A percentile compares a stretch with the other conserved stretches of the same genome.
phyloP scores from a whole-genome alignment of 495 filamentous ascomycete genomes.

The Podospora comata region DNA sequence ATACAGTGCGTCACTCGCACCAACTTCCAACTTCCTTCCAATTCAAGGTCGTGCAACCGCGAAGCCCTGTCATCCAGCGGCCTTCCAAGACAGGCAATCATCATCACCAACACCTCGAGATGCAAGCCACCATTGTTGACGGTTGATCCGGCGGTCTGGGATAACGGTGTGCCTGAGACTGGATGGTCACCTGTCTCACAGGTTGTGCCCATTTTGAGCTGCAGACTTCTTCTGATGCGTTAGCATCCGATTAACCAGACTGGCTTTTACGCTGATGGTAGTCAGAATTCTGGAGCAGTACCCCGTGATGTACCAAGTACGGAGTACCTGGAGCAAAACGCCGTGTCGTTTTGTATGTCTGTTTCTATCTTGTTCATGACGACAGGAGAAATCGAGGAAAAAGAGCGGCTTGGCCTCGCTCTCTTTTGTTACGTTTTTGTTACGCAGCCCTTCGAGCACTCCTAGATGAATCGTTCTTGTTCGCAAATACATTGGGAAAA shows the following conservation, averaged over 20 bases:
- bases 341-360: no score
- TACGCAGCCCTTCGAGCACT: no score
- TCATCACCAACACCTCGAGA: neutral
- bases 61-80: neutral
- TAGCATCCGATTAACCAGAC: neutral
- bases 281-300: neutral
- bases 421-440: neutral
- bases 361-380: no score
- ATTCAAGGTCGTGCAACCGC: neutral
- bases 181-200: neutral
- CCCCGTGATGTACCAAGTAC: neutral
- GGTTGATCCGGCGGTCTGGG: neutral
- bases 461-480: neutral
- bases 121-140: constrained; percentile 6
- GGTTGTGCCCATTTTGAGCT: neutral
- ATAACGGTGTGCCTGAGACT: neutral
- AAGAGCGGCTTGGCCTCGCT: neutral
- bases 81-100: constrained; percentile 1
- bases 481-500: neutral
- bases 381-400: neutral
- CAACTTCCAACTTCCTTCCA: neutral
- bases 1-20: neutral
- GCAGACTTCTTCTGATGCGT: neutral
- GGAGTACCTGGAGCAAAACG: no score
- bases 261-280: neutral